Percentiles rank a stretch among this genome's conserved stretches.
phyloP scores from a whole-genome alignment of 2,329 filamentous ascomycete species.

The Colletotrichum caudatum region DNA sequence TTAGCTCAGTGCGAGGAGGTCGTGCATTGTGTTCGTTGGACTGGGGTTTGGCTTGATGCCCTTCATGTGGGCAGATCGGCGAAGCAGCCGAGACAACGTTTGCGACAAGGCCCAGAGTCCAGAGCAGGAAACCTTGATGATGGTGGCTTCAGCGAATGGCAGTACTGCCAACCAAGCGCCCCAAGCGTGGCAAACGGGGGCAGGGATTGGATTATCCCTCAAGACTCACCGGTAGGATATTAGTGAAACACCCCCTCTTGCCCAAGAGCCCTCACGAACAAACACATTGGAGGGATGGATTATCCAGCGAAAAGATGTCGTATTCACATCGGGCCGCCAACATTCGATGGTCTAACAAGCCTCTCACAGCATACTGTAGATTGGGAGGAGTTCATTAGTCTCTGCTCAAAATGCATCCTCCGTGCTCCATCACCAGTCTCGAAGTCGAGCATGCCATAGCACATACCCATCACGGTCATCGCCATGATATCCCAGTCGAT shows the following conservation, averaged over 20 bases:
- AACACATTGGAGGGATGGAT: not conserved
- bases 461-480: not conserved
- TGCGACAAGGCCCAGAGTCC: not conserved
- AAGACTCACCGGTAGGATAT: too few relatives aligned
- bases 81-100: not conserved
- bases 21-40: not conserved
- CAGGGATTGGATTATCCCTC: not conserved
- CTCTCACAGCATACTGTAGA: not conserved
- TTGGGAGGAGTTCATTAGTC: not conserved
- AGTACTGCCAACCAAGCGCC: not conserved
- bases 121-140: not conserved
- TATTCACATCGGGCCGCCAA: not conserved
- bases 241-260: not conserved
- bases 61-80: not conserved
- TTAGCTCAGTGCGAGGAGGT: too few relatives aligned
- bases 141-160: constrained; percentile 9
- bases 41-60: too few relatives aligned
- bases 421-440: not conserved
- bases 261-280: not conserved
- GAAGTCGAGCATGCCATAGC: not conserved
- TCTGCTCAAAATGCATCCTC: not conserved
- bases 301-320: not conserved
- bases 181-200: constrained; percentile 16
- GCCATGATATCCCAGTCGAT: not conserved
- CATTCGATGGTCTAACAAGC: not conserved